Base-by-base conservation (phyloP, 2,329 filamentous ascomycete species). In the Blastomyces percursus region DNA sequence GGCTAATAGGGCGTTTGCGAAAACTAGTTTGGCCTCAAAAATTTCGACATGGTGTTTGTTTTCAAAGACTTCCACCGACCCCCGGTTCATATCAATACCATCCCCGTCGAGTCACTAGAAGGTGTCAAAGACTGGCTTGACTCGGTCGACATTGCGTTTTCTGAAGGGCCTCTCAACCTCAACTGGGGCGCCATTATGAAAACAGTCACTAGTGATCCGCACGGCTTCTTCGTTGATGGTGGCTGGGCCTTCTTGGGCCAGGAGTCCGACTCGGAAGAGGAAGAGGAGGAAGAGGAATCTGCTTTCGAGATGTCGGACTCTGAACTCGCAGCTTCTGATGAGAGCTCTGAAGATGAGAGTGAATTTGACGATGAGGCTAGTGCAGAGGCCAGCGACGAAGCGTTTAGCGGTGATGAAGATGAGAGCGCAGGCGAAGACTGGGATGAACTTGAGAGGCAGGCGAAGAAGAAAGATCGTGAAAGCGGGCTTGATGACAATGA, bases 151-250 rank as follows among this genome's bases (percentile, higher is more conserved):
- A 96, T 99, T 71, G 87, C 94, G 21, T 97, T 87, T 79, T 89
- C 86, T 14, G 95, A 99, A 76, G 94, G 94, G 63, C 94, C 93
- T 1, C 85, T 99, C 68, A 99, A 99, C 79, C 82, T 99, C 63
- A 97, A 97, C 81, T 99, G 94, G 94, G 89, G 90, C 12, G 96
- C 92, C 19, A 99, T 99, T 73, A 99, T 99, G 91, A 99, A 99
- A 82, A 99, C 94, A 0, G 92, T 99, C 32, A 93, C 89, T 24
- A 87, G 89, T 44, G 92, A 99, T 73, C 90, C 94, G 1, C 93
- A 99, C 73, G 85, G 88, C 69, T 99, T 99, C 84, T 99, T 96
- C 76, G 85, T 83, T 3, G 93, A 97, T 67, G 94, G 95, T 40
- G 94, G 94, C 55, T 99, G 94, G 94, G 88, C 86, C 1, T 97